These are phyloP conservation scores for Oxyria digyna DNA, from an alignment of 148 eudicot genomes.

Conservation along the genomic window DNA sequence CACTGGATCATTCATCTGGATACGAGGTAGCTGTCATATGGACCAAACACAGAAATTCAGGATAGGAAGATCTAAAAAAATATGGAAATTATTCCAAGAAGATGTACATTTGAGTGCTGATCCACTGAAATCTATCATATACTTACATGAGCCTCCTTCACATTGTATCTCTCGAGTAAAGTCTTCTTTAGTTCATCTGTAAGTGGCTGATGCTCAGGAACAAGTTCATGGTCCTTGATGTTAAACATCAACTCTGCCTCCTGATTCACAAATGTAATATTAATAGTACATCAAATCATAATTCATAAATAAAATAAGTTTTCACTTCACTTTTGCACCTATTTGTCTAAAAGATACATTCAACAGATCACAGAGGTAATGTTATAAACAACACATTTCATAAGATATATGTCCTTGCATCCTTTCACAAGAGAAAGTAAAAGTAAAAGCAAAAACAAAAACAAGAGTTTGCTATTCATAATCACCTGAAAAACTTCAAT, in stretches of 20 bases:
- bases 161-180: slow-evolving; percentile 29
- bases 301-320: too few species aligned
- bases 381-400: too few species aligned
- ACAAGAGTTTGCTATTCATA: background rate
- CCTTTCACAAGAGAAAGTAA: background rate
- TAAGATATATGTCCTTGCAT: background rate
- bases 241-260: slow-evolving; percentile 49
- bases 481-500: slow-evolving; percentile 72
- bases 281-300: too few species aligned
- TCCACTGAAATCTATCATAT: too few species aligned
- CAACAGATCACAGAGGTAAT: too few species aligned
- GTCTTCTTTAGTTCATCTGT: slow-evolving; percentile 36
- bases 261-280: slow-evolving; percentile 11
- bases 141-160: slow-evolving; percentile 31
- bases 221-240: slow-evolving; percentile 30
- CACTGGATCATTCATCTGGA: slow-evolving; percentile 34
- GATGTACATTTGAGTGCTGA: background rate
- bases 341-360: too few species aligned
- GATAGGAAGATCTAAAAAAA: too few species aligned
- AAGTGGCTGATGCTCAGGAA: slow-evolving; percentile 37
- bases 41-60: background rate
- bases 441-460: background rate
- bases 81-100: too few species aligned
- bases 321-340: too few species aligned
- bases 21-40: slow-evolving; percentile 35